phyloP scores from a whole-genome alignment of 108 stramenopile species.

The Skeletonema potamos region DNA sequence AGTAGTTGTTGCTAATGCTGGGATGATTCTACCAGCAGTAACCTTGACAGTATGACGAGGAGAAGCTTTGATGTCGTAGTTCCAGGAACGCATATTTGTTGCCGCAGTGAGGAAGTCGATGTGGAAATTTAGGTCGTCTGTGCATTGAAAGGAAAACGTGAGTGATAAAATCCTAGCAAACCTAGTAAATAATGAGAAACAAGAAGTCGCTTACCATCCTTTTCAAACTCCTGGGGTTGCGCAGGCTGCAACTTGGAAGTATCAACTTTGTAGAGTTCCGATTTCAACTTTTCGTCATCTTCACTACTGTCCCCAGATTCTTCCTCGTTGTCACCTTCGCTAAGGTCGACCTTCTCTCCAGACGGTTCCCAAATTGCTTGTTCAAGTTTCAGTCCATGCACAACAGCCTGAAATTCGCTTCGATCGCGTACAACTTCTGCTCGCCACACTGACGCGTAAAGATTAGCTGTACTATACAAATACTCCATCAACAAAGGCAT shows the following conservation, averaged over 20 bases:
- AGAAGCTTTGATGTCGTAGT: conserved; percentile 82
- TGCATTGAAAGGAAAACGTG: neutral
- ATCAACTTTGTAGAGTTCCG: conserved; percentile 49
- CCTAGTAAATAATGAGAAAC: neutral
- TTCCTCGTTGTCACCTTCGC: conserved; percentile 44
- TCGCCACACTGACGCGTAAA: conserved; percentile 64
- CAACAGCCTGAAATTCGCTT: conserved; percentile 37
- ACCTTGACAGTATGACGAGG: conserved; percentile 73
- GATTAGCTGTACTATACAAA: conserved; percentile 63
- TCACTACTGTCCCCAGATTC: conserved; percentile 63
- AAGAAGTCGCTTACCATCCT: conserved; percentile 49
- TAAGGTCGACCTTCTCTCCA: conserved; percentile 43
- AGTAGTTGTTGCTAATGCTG: conserved; percentile 85
- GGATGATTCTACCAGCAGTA: conserved; percentile 84
- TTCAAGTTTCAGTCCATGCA: conserved; percentile 35
- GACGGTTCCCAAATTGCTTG: conserved; percentile 68
- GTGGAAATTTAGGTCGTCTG: conserved; percentile 63
- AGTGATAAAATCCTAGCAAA: neutral
- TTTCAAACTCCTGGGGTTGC: conserved; percentile 75
- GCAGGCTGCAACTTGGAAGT: conserved; percentile 44
- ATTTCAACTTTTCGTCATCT: conserved; percentile 61
- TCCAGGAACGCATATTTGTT: conserved; percentile 74
- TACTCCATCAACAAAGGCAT: conserved; percentile 69
- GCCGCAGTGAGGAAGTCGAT: conserved; percentile 78
- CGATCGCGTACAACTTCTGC: conserved; percentile 48